These are phyloP conservation scores for Chalciporus sphaerocephalus DNA, from an alignment of 768 basidiomycete species.

Conservation along the genomic window DNA sequence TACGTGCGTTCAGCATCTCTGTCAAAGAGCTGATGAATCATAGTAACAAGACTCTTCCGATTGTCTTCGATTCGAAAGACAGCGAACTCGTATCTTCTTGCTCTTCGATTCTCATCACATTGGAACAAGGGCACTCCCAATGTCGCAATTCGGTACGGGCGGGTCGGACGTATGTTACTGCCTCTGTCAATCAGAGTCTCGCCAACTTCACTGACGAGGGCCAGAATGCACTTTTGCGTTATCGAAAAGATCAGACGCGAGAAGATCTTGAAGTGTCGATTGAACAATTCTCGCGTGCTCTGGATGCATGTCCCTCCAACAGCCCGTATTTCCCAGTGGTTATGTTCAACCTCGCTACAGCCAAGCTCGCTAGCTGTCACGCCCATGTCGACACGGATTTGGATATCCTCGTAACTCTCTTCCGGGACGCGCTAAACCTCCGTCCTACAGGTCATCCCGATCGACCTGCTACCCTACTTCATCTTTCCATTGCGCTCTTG, in stretches of 20 bases:
- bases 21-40: background rate
- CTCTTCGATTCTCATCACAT: background rate
- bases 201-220: background rate
- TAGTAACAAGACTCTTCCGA: background rate
- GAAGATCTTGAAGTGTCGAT: background rate
- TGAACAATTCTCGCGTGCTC: background rate
- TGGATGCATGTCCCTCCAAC: background rate
- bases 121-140: background rate
- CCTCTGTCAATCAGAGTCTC: background rate
- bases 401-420: background rate
- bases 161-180: background rate
- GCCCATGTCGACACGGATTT: background rate
- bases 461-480: background rate
- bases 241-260: background rate
- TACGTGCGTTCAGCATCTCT: background rate
- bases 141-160: background rate
- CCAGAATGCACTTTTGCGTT: background rate
- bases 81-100: background rate
- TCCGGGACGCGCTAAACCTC: background rate
- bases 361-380: background rate
- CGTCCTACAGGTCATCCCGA: background rate
- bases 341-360: background rate
- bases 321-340: background rate
- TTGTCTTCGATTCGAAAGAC: background rate
- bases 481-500: background rate